Evolutionary conservation across 768 basidiomycete genomes (phyloP), one percentile per base, ranked within the genome.

Genomic region (Boletus speciosus): DNA sequence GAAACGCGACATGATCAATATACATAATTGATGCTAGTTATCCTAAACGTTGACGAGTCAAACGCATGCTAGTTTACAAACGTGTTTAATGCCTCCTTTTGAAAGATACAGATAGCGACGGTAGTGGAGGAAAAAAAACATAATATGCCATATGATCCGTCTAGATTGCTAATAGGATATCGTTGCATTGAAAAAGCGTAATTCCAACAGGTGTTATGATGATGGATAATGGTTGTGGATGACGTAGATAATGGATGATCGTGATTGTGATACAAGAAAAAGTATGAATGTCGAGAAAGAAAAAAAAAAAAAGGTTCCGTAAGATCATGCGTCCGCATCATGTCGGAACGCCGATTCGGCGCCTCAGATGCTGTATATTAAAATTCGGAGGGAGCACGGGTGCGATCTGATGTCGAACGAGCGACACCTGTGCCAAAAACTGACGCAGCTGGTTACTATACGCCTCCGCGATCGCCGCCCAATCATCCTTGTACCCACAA

Each of bases 321-420:
- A 25, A 3, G 15, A 38, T 25, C 44, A 48, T 16, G 35, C 23
- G 8, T 10, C 43, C 15, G 12, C 15, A 15, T 70, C 48, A 69
- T 5, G 59, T 52, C 7, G 69, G 60, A 11, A 59, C 52, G 1
- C 65, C 67, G 0, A 67, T 43, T 49, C 68, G 58, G 5, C 68
- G 67, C 21, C 67, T 71, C 50, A 69, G 36, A 46, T 67, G 69
- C 15, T 71, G 69, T 5, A 67, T 49, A 45, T 71, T 71, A 34
- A 69, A 69, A 21, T 69, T 69, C 1, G 69, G 68, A 4, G 68
- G 68, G 10, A 69, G 55, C 32, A 71, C 67, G 3, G 67, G 69
- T 5, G 59, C 58, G 12, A 69, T 67, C 51, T 69, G 68, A 51
- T 69, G 67, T 6, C 68, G 56, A 27, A 69, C 63, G 6, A 63